Evolutionary conservation across 176 grass and related monocot species (phyloP).

Genomic region (Puccinellia tenuiflora): DNA sequence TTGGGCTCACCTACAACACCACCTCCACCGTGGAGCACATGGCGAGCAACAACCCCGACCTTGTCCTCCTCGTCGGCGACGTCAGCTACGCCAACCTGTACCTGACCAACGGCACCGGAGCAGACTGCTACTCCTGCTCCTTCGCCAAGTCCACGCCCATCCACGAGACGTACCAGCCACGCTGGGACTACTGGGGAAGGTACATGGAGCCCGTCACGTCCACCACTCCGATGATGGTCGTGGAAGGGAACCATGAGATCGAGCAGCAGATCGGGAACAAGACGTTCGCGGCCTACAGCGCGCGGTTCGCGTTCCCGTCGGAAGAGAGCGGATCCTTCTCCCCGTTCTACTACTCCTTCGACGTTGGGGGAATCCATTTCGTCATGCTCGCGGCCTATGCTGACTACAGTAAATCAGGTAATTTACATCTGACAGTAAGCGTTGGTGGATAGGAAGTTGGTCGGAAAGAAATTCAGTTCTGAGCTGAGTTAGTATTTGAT

Average conservation of each 20-base stretch:
- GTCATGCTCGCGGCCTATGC: conserved; percentile 75
- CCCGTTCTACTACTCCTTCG: conserved; percentile 86
- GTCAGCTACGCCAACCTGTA: conserved; percentile 86
- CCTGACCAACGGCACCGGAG: conserved; percentile 70
- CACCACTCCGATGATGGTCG: conserved; percentile 68
- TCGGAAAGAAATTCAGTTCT: too few relatives aligned
- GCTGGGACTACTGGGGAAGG: conserved; percentile 96
- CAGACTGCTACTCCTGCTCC: conserved; percentile 71
- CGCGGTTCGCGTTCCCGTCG: conserved; percentile 70
- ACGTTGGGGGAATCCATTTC: conserved; percentile 80
- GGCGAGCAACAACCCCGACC: conserved; percentile 61
- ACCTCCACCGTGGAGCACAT: conserved; percentile 81
- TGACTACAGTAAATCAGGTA: conserved; percentile 57
- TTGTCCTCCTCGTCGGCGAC: conserved; percentile 78
- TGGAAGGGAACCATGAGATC: conserved; percentile 87
- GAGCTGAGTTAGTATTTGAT: too few relatives aligned
- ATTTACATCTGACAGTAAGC: too few relatives aligned
- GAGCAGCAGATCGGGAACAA: conserved; percentile 56
- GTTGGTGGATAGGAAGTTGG: too few relatives aligned
- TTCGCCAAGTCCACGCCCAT: conserved; percentile 59
- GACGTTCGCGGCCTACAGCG: conserved; percentile 66
- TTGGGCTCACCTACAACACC: conserved; percentile 82
- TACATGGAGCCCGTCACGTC: conserved; percentile 83
- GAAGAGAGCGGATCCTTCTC: conserved; percentile 62
- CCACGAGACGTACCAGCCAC: conserved; percentile 83